A percentile compares a stretch with the other conserved stretches of the same genome.
Evolutionary conservation across 805 yeast genomes (phyloP).

Genomic region (Candida dajiaensis): DNA sequence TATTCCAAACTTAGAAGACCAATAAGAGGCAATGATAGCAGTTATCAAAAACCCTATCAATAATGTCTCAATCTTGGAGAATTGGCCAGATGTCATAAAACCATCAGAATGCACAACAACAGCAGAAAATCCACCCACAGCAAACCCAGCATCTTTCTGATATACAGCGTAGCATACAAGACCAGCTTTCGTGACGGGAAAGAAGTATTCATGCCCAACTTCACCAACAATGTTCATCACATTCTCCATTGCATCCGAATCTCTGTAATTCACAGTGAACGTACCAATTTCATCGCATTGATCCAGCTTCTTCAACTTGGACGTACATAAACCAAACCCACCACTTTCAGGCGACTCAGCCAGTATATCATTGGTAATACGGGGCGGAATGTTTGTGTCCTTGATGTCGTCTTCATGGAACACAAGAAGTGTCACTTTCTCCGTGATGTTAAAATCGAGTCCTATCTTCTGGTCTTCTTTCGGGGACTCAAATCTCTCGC

Average conservation of each 20-base stretch:
- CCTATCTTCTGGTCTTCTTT: not conserved
- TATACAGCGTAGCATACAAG: not conserved
- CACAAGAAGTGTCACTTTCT: not conserved
- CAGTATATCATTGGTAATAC: not conserved
- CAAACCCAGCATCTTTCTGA: not conserved
- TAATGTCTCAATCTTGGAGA: not conserved
- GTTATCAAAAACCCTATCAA: not conserved
- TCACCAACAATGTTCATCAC: not conserved
- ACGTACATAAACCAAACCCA: not conserved
- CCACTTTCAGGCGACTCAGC: not conserved
- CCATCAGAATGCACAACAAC: conserved; percentile 9
- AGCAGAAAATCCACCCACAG: conserved; percentile 1
- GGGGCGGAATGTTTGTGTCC: not conserved
- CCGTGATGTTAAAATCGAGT: not conserved
- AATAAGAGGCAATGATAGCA: not conserved
- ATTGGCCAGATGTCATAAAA: not conserved
- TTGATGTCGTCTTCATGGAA: not conserved
- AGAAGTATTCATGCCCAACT: not conserved
- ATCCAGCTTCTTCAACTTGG: not conserved
- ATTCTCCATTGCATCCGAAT: not conserved
- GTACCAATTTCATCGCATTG: not conserved
- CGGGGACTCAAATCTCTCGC: not conserved
- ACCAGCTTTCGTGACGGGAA: not conserved
- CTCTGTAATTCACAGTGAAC: not conserved
- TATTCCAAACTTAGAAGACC: not conserved